Evolutionary conservation across 768 basidiomycete species (phyloP), one percentile per base, ranked within the genome.

Genomic region (Boletus vermiculosoides): DNA sequence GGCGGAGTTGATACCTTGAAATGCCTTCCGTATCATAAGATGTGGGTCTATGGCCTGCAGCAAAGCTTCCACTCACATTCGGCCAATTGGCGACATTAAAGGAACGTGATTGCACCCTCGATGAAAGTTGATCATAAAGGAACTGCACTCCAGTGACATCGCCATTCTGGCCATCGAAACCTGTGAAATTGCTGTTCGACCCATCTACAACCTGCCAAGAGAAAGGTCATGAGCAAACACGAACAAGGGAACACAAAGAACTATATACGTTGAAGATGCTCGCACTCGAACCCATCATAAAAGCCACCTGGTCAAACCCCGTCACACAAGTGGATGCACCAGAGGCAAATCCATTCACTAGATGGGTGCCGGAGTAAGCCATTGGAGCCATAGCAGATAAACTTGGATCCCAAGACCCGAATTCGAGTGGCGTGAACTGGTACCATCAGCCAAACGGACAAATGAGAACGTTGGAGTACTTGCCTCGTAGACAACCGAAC

Each of bases 221-320:
- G 10, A 44, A 18, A 45, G 16, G 55, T 50, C 15, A 25, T 57
- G 36, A 56, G 40, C 37, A 36, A n/a, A 31, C 6, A 20, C 11
- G 30, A 2, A 25, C 0, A 20, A 54, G 12, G 28, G 4, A 39
- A 8, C 8, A 23, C 15, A 31, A 49, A 42, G 15, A 36, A 28
- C 4, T 9, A 60, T 74, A 54, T 60, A 83, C 84, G 60, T 85
- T 85, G 72, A 89, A 89, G 25, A 88, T 67, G 61, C 80, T 86
- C 18, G 88, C 82, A 37, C 89, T 90, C 3, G 83, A 83, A 10
- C 88, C 91, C 77, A 90, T 86, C 34, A 92, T 67, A 67, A 90
- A 93, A 0, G 79, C 80, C 0, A 80, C 81, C 68, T 88, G 87
- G 65, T 92, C 89, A 63, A 91, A 92, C 8, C 84, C 85, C 5